Evolutionary conservation across 2,329 filamentous ascomycete genomes (phyloP).

Genomic region (Neofusicoccum umdonicola): DNA sequence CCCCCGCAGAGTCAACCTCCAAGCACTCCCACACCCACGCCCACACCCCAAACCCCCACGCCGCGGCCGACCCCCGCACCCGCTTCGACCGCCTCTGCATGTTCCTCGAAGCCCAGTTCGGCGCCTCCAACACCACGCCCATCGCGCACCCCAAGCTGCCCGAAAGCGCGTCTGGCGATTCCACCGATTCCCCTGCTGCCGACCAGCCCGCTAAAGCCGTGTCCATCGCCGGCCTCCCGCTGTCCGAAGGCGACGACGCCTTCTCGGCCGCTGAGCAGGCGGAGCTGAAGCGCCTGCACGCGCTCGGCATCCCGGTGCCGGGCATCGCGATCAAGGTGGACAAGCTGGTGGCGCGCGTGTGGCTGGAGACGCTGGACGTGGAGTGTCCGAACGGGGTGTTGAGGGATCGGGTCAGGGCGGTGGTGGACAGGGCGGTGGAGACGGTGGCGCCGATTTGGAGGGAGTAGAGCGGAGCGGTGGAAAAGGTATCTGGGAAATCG

Average conservation of each 20-base stretch:
- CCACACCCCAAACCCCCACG: slow-evolving; percentile 64
- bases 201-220: slow-evolving; percentile 29
- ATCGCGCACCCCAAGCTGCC: slow-evolving; percentile 64
- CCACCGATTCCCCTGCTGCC: not conserved
- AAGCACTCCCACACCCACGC: slow-evolving; percentile 45
- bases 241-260: slow-evolving; percentile 23
- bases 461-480: not conserved
- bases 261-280: slow-evolving; percentile 26
- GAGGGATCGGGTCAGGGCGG: slow-evolving; percentile 79
- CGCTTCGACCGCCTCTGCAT: slow-evolving; percentile 83
- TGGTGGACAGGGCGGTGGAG: slow-evolving; percentile 87
- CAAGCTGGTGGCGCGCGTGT: slow-evolving; percentile 81
- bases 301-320: slow-evolving; percentile 84
- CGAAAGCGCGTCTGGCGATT: slow-evolving; percentile 11
- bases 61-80: slow-evolving; percentile 68
- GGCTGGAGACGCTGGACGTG: slow-evolving; percentile 88
- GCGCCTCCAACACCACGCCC: slow-evolving; percentile 69
- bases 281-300: slow-evolving; percentile 77
- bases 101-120: slow-evolving; percentile 97
- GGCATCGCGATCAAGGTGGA: slow-evolving; percentile 85
- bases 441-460: slow-evolving; percentile 71
- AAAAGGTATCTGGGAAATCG: not conserved
- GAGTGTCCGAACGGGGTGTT: slow-evolving; percentile 79
- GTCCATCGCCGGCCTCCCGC: not conserved
- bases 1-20: slow-evolving; percentile 50